Conservation (phyloP, 352 stramenopile species). For the Globisporangium spiculum region DNA sequence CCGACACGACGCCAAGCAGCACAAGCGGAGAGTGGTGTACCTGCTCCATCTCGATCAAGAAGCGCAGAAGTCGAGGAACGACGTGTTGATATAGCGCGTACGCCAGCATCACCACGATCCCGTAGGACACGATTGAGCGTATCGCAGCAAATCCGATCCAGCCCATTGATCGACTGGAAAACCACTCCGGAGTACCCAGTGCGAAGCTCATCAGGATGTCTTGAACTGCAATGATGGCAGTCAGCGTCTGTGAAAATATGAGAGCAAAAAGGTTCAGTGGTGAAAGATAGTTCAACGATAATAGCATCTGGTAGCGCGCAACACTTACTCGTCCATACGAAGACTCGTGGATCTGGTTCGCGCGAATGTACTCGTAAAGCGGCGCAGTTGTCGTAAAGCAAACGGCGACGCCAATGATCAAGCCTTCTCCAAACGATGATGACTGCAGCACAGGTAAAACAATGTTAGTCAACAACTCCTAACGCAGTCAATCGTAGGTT, state of each 20-base stretch:
- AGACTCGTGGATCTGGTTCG: slow-evolving; percentile 78
- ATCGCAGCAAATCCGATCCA: slow-evolving; percentile 73
- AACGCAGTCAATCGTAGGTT: neutral
- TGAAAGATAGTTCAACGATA: neutral
- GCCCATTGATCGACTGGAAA: slow-evolving; percentile 63
- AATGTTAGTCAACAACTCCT: slow-evolving; percentile 1
- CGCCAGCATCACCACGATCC: slow-evolving; percentile 63
- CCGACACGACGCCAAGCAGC: slow-evolving; percentile 78
- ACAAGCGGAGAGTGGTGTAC: slow-evolving; percentile 77
- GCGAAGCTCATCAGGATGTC: slow-evolving; percentile 87
- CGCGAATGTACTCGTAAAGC: slow-evolving; percentile 78
- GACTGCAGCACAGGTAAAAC: slow-evolving; percentile 27
- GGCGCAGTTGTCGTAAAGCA: slow-evolving; percentile 84
- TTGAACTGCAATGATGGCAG: slow-evolving; percentile 83
- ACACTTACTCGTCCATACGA: slow-evolving; percentile 65
- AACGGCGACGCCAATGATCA: slow-evolving; percentile 75
- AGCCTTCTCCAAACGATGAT: slow-evolving; percentile 63
- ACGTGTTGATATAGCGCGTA: slow-evolving; percentile 70
- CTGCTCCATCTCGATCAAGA: slow-evolving; percentile 78
- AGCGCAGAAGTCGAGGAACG: slow-evolving; percentile 63
- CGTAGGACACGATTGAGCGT: slow-evolving; percentile 69
- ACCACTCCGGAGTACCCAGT: slow-evolving; percentile 82
- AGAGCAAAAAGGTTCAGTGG: neutral
- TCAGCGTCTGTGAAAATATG: slow-evolving; percentile 53
- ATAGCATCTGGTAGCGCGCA: neutral